A percentile compares a stretch with the other conserved stretches of the same genome.
Conservation (phyloP, 306 rosid species). For the Cicer pinnatifidum region DNA sequence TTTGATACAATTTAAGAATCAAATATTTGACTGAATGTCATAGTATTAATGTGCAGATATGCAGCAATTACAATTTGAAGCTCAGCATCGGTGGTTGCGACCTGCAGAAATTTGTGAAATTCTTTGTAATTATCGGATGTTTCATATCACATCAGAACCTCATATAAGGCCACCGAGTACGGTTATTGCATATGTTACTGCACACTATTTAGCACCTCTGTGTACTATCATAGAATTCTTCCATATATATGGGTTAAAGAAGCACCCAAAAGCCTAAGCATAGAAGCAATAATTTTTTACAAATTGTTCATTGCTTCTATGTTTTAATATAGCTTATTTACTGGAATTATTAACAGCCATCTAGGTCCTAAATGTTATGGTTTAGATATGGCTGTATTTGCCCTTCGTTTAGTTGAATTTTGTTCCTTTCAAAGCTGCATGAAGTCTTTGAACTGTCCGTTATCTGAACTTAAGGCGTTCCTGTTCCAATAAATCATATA, state of each 20-base stretch:
- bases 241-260: constrained; percentile 12
- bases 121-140: constrained; percentile 70
- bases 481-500: constrained; percentile 7
- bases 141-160: constrained; percentile 78
- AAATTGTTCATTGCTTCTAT: constrained; percentile 20
- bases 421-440: constrained; percentile 30
- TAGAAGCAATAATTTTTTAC: constrained; percentile 24
- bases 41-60: constrained; percentile 62
- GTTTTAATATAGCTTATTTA: constrained; percentile 8
- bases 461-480: constrained; percentile 35
- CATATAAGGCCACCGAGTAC: constrained; percentile 85
- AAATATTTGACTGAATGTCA: constrained; percentile 28
- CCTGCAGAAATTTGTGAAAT: constrained; percentile 98
- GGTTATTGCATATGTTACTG: constrained; percentile 45
- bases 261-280: constrained; percentile 18
- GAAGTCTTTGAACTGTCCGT: constrained; percentile 11
- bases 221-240: background rate
- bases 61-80: constrained; percentile 71
- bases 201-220: constrained; percentile 6
- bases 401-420: constrained; percentile 30
- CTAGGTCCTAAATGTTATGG: constrained; percentile 20
- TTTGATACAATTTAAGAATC: constrained; percentile 7
- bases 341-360: constrained; percentile 24
- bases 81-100: constrained; percentile 86
- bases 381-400: constrained; percentile 26